These are phyloP conservation scores for Venturia carpophila DNA, from an alignment of 2,329 filamentous ascomycete species.

Conservation along the genomic window DNA sequence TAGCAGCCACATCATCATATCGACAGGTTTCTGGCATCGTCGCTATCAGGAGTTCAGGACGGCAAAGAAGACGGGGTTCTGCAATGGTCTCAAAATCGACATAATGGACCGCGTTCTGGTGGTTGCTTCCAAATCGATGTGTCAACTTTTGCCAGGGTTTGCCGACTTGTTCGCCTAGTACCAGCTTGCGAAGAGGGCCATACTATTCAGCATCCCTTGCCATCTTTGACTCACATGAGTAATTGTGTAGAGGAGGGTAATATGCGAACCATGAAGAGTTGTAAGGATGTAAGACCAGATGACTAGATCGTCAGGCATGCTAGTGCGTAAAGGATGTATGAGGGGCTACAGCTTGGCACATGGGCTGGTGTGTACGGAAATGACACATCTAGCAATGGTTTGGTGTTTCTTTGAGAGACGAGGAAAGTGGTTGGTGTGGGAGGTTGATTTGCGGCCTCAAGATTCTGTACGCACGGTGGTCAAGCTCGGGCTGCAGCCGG, in stretches of 20 bases:
- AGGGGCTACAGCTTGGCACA: background rate
- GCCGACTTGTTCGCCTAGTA: background rate
- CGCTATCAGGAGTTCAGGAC: background rate
- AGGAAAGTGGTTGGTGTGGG: background rate
- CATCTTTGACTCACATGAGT: background rate
- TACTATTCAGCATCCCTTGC: background rate
- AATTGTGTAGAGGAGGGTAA: background rate
- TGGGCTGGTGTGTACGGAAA: background rate
- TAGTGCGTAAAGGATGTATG: background rate
- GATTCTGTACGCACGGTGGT: background rate
- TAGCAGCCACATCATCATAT: background rate
- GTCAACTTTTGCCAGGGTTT: background rate
- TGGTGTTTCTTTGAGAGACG: background rate
- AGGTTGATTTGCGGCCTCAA: background rate
- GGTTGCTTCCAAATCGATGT: too few relatives aligned
- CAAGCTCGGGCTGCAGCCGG: background rate
- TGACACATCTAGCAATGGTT: background rate
- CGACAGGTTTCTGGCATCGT: background rate
- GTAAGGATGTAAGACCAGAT: background rate
- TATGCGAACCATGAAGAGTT: background rate
- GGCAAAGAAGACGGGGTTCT: too few relatives aligned
- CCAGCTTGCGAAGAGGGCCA: background rate
- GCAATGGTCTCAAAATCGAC: too few relatives aligned
- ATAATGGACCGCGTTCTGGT: too few relatives aligned
- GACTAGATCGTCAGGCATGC: background rate